These are phyloP conservation scores for Symmetrospora coprosmae DNA, from an alignment of 768 basidiomycete species.

Conservation along the genomic window DNA sequence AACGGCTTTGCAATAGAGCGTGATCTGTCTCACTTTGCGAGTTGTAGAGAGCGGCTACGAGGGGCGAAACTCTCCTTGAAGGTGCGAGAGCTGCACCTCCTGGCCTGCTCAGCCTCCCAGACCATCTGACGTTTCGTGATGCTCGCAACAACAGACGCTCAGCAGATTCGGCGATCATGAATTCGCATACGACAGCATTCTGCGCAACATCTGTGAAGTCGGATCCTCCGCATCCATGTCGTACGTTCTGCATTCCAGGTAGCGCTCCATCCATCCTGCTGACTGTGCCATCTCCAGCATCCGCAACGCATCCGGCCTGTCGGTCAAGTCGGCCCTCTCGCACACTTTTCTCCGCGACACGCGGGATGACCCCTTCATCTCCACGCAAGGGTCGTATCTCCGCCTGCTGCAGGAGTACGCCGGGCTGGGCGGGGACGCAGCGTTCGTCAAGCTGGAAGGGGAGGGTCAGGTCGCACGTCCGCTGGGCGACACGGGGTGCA, in stretches of 20 bases:
- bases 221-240: conserved; percentile 65
- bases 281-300: conserved; percentile 44
- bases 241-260: conserved; percentile 38
- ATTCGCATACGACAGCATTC: conserved; percentile 64
- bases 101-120: too few relatives aligned
- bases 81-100: too few relatives aligned
- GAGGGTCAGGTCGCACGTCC: conserved; percentile 53
- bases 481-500: conserved; percentile 47
- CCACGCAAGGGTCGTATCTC: not conserved
- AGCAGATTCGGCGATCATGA: conserved; percentile 52
- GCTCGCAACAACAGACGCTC: too few relatives aligned
- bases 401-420: conserved; percentile 44
- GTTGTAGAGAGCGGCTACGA: conserved; percentile 51
- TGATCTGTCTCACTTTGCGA: conserved; percentile 66
- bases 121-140: conserved; percentile 15
- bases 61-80: conserved; percentile 56
- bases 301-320: conserved; percentile 65
- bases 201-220: conserved; percentile 60
- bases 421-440: conserved; percentile 65
- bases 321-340: conserved; percentile 65
- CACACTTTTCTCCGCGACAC: conserved; percentile 65
- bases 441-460: conserved; percentile 58
- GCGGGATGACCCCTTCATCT: conserved; percentile 46
- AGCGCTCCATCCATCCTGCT: not conserved
- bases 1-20: conserved; percentile 59